These are phyloP conservation scores for Sicyos edulis DNA, from an alignment of 306 rosid species.

Conservation along the genomic window DNA sequence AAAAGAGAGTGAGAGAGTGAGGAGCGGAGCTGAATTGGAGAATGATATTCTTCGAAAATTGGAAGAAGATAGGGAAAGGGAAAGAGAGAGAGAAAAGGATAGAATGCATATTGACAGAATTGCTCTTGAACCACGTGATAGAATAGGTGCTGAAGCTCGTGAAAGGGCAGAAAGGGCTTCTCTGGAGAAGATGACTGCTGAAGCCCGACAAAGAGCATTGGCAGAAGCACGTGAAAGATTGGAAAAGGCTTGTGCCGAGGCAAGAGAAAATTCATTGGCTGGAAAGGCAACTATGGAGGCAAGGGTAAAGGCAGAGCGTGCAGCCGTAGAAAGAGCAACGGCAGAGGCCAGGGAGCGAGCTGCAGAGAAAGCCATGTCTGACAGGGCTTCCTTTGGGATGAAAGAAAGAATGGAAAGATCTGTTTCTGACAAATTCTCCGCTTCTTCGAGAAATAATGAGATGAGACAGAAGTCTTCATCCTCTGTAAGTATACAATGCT, in stretches of 20 bases:
- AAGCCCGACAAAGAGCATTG: constrained; percentile 82
- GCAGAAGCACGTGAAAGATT: constrained; percentile 83
- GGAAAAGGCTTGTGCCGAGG: constrained; percentile 93
- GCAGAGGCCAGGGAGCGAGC: constrained; percentile 95
- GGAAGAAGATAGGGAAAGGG: constrained; percentile 89
- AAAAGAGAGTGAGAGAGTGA: constrained; percentile 53
- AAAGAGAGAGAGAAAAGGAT: constrained; percentile 93
- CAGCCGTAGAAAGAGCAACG: constrained; percentile 84
- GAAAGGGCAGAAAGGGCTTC: constrained; percentile 77
- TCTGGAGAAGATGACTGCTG: constrained; percentile 75
- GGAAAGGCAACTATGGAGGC: constrained; percentile 74
- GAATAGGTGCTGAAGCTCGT: constrained; percentile 60
- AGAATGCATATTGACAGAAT: constrained; percentile 73
- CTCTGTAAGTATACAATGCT: constrained; percentile 45
- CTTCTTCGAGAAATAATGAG: constrained; percentile 45
- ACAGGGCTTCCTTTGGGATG: constrained; percentile 54
- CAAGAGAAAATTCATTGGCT: constrained; percentile 65
- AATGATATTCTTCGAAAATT: constrained; percentile 57
- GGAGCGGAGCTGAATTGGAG: constrained; percentile 57
- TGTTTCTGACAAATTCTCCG: constrained; percentile 66
- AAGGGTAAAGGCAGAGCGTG: constrained; percentile 79
- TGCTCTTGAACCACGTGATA: constrained; percentile 68
- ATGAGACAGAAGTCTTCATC: constrained; percentile 53
- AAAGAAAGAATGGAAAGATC: constrained; percentile 75
- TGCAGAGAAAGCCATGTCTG: constrained; percentile 63